Evolutionary conservation across 805 yeast species (phyloP), one percentile per base, ranked within the genome.

Genomic region (Tanozyma kutaoensis): DNA sequence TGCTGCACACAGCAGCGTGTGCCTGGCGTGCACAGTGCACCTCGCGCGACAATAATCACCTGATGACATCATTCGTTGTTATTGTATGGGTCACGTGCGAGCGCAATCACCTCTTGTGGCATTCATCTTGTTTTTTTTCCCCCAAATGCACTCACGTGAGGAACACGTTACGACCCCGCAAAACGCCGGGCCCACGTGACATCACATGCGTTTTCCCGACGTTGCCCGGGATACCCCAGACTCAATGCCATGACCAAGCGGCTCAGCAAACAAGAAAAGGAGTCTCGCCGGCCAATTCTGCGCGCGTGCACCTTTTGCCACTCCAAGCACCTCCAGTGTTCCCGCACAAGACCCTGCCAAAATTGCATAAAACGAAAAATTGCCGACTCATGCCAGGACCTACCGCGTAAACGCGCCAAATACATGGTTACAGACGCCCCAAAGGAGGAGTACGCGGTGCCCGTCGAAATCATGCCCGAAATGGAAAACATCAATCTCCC

Each of bases 291-390:
- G 36, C 82, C 85, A 4, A 72, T 77, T 2, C 52, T 69, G 7
- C 61, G 76, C 24, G 91, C 88, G 2, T 78, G 91, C 42, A 61
- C 61, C 12, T 75, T 76, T 43, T 78, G 88, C 46, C 84, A 77
- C 42, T 50, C 62, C 15, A 78, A 78, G 36, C 91, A 77, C 40
- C 56, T 78, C 10, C 86, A 77, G 38, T 78, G 88, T 46, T 79
- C 77, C 34, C 52, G 66, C 30, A 58, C 63, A 15, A 52, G 91
- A 31, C 88, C 91, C 0, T 78, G 88, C 40, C 62, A 62, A 36
- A 78, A 78, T 43, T 78, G 91, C 49, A 39, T 60, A 13, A 77
- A 76, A 43, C 49, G 86, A 30, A 69, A 70, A 14, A 45, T 70
- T n/a, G 64, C 55, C 2, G 65, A 58, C 28, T 40, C 56, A 9